A percentile compares a stretch with the other conserved stretches of the same genome.
Evolutionary conservation across 2,329 filamentous ascomycete genomes (phyloP).

Genomic region (Dothistroma septosporum): DNA sequence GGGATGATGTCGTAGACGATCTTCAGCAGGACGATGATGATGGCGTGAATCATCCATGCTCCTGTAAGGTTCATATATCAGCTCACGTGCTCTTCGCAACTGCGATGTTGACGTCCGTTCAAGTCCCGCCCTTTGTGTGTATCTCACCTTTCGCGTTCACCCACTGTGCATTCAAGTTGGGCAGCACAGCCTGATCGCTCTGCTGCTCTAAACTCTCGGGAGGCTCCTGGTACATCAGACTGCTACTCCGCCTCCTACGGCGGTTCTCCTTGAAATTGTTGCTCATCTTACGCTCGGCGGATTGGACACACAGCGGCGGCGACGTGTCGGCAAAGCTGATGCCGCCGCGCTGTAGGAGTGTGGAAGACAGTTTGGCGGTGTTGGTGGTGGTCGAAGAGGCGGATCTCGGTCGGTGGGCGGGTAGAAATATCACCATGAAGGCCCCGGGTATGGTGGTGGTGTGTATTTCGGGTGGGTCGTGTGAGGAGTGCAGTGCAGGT

Average conservation of each 20-base stretch:
- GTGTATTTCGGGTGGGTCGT: neutral
- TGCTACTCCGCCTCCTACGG: conserved; percentile 90
- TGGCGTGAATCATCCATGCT: conserved; percentile 95
- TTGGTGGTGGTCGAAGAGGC: conserved; percentile 41
- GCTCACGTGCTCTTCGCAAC: conserved; percentile 8
- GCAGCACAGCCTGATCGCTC: conserved; percentile 89
- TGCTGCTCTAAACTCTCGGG: conserved; percentile 95
- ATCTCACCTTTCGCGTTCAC: conserved; percentile 91
- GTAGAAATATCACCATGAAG: conserved; percentile 25
- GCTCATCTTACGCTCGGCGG: conserved; percentile 43
- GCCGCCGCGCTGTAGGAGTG: conserved; percentile 77
- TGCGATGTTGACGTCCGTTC: neutral
- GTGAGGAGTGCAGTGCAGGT: conserved; percentile 7
- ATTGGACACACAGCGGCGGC: conserved; percentile 31
- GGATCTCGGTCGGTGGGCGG: conserved; percentile 15
- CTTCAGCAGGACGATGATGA: conserved; percentile 86
- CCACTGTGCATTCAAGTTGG: conserved; percentile 97
- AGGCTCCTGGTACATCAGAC: conserved; percentile 96
- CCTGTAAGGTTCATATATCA: conserved; percentile 51
- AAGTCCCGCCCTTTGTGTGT: neutral
- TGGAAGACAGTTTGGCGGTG: conserved; percentile 95
- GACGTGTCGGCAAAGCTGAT: conserved; percentile 83
- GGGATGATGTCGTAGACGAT: conserved; percentile 97
- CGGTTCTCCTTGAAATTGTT: conserved; percentile 44
- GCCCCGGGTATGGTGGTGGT: neutral